Evolutionary conservation across 2,329 filamentous ascomycete species (phyloP).

Genomic region (Neurospora sp.): DNA sequence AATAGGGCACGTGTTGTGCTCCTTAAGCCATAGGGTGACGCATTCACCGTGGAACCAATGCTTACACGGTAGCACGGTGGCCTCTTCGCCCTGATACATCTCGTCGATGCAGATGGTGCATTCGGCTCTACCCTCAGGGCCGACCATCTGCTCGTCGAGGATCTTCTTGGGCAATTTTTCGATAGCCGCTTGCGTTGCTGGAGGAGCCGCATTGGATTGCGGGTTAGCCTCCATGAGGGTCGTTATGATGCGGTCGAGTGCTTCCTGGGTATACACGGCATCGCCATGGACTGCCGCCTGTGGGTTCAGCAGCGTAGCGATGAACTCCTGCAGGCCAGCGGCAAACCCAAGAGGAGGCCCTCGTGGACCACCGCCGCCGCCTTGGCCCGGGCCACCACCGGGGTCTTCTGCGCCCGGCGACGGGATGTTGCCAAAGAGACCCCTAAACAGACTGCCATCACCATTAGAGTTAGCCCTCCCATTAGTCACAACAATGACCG

Average conservation of each 20-base stretch:
- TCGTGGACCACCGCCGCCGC: constrained; percentile 12
- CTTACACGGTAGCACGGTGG: constrained; percentile 71
- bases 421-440: constrained; percentile 29
- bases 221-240: constrained; percentile 79
- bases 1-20: constrained; percentile 89
- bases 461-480: constrained; percentile 1
- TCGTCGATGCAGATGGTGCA: constrained; percentile 95
- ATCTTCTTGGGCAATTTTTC: constrained; percentile 60
- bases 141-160: constrained; percentile 61
- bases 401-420: constrained; percentile 16
- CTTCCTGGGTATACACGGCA: constrained; percentile 84
- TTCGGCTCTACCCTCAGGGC: constrained; percentile 58
- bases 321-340: constrained; percentile 39
- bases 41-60: constrained; percentile 91
- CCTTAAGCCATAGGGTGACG: constrained; percentile 71
- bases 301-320: constrained; percentile 42
- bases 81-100: constrained; percentile 62
- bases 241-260: constrained; percentile 78
- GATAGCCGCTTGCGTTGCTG: constrained; percentile 69
- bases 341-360: constrained; percentile 22
- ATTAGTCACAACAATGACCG: constrained; percentile 2
- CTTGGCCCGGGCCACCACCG: constrained; percentile 1
- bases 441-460: constrained; percentile 34
- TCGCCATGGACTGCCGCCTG: constrained; percentile 56
- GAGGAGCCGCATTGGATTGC: constrained; percentile 67